phyloP scores from a whole-genome alignment of 2,329 filamentous ascomycete species.

The Calonectria pseudoturangicola region DNA sequence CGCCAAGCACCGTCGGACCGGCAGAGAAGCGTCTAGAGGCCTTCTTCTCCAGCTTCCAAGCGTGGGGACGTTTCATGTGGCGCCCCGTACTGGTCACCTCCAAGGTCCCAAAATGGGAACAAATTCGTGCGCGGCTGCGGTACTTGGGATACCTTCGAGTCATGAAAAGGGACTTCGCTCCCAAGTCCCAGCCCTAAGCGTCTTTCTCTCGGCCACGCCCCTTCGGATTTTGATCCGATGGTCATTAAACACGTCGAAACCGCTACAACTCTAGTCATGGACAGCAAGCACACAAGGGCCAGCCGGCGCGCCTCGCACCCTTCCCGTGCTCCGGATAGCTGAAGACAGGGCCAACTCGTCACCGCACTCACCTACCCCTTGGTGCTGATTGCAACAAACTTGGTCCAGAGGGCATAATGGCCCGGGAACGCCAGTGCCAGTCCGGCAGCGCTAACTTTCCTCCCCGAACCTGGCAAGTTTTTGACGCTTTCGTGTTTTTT shows the following conservation, averaged over 20 bases:
- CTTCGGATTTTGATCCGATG: constrained; percentile 16
- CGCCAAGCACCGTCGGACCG: constrained; percentile 8
- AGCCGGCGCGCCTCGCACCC: constrained; percentile 4
- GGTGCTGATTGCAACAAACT: constrained; percentile 15
- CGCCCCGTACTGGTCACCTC: background rate
- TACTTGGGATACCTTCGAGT: constrained; percentile 46
- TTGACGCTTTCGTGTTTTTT: constrained; percentile 28
- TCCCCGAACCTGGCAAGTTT: constrained; percentile 31
- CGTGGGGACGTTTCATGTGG: constrained; percentile 36
- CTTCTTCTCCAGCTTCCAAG: constrained; percentile 24
- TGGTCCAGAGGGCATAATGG: background rate
- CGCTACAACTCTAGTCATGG: constrained; percentile 25
- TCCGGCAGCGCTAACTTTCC: constrained; percentile 14
- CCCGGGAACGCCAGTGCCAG: constrained; percentile 16
- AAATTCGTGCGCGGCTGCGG: constrained; percentile 11
- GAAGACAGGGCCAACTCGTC: constrained; percentile 20
- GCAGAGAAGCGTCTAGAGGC: constrained; percentile 19
- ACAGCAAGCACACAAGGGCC: background rate
- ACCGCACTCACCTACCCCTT: constrained; percentile 23
- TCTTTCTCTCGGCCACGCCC: background rate
- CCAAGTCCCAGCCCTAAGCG: constrained; percentile 14
- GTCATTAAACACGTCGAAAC: constrained; percentile 27
- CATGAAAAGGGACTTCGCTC: constrained; percentile 44
- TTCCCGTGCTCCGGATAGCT: constrained; percentile 33
- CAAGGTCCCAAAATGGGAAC: constrained; percentile 9